Conservation (phyloP, 495 filamentous ascomycete genomes). For the Penicillium waksmanii region DNA sequence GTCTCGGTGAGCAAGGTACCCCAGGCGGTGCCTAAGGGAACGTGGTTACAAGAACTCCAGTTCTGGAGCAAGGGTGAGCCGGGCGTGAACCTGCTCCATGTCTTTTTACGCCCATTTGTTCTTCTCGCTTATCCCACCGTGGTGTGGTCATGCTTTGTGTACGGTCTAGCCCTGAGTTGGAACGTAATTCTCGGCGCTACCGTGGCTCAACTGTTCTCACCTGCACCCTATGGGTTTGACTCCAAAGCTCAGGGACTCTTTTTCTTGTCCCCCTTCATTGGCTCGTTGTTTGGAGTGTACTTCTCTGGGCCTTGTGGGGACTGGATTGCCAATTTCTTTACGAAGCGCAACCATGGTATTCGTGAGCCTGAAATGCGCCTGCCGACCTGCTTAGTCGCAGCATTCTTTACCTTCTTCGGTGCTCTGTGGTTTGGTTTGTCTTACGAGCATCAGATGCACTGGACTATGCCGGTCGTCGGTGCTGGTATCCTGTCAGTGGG, state of each 20-base stretch:
- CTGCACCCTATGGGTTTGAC: slow-evolving; percentile 53
- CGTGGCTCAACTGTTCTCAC: slow-evolving; percentile 53
- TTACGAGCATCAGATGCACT: slow-evolving; percentile 22
- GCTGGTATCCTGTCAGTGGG: slow-evolving; percentile 28
- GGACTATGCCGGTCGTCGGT: slow-evolving; percentile 27
- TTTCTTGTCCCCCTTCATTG: slow-evolving; percentile 52
- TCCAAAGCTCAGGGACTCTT: slow-evolving; percentile 53
- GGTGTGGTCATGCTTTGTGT: slow-evolving; percentile 51
- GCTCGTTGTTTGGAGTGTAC: slow-evolving; percentile 51
- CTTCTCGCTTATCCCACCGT: slow-evolving; percentile 53
- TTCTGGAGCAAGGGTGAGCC: slow-evolving; percentile 45
- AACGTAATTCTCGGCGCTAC: slow-evolving; percentile 56
- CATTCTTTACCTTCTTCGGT: slow-evolving; percentile 26
- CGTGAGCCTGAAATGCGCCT: slow-evolving; percentile 60
- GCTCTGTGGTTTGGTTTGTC: slow-evolving; percentile 23
- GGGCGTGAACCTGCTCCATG: slow-evolving; percentile 42
- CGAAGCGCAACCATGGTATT: slow-evolving; percentile 53
- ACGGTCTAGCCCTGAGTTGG: slow-evolving; percentile 38
- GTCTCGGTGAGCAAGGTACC: neutral
- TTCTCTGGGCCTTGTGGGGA: slow-evolving; percentile 54
- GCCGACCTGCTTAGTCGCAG: slow-evolving; percentile 33
- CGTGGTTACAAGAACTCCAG: slow-evolving; percentile 40
- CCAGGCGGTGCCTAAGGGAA: slow-evolving; percentile 9
- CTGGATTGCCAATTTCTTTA: slow-evolving; percentile 51
- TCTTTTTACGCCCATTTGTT: slow-evolving; percentile 50